phyloP scores from a whole-genome alignment of 2,329 filamentous ascomycete genomes.

The Ceratocystis destructans region DNA sequence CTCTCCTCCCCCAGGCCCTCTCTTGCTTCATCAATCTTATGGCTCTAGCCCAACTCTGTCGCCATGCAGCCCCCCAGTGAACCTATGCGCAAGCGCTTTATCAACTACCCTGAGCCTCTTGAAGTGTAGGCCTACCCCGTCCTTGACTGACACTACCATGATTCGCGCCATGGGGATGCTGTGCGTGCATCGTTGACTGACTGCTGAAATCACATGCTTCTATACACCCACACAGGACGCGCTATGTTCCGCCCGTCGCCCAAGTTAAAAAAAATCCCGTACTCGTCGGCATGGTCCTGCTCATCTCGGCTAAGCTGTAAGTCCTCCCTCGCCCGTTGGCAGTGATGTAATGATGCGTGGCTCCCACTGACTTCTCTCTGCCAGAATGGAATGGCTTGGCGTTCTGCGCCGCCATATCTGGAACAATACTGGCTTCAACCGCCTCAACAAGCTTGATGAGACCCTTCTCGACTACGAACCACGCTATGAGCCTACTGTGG shows the following conservation, averaged over 20 bases:
- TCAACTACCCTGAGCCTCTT: conserved; percentile 29
- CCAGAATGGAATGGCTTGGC: conserved; percentile 40
- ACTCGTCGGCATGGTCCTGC: conserved; percentile 40
- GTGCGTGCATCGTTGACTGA: background rate
- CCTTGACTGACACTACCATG: too few relatives aligned
- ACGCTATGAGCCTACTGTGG: conserved; percentile 34
- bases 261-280: conserved; percentile 35
- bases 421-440: conserved; percentile 49
- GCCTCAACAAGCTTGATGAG: conserved; percentile 39
- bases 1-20: background rate
- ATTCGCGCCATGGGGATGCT: too few relatives aligned
- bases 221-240: background rate
- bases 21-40: background rate
- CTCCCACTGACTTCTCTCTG: background rate
- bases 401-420: conserved; percentile 44
- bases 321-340: conserved; percentile 10
- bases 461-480: conserved; percentile 38
- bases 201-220: background rate
- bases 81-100: conserved; percentile 21
- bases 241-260: background rate
- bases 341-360: background rate
- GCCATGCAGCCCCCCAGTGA: conserved; percentile 6
- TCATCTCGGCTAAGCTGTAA: conserved; percentile 42
- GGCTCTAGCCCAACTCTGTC: background rate
- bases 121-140: conserved; percentile 24